phyloP scores from a whole-genome alignment of 306 rosid species.

The Coriaria nepalensis region DNA sequence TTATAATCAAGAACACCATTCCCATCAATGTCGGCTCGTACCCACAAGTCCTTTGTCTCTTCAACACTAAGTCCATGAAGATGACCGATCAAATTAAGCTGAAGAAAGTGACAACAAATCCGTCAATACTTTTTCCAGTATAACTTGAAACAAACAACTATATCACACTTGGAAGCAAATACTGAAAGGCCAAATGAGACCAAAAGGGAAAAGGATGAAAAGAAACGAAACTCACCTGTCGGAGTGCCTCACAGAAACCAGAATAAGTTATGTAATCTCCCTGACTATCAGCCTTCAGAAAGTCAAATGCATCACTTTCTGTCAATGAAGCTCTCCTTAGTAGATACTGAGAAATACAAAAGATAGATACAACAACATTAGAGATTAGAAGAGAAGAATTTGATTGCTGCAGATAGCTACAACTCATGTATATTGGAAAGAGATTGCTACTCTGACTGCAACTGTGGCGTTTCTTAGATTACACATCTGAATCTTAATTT shows the following conservation, averaged over 20 bases:
- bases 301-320: slow-evolving; percentile 64
- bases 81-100: slow-evolving; percentile 57
- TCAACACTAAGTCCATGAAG: slow-evolving; percentile 63
- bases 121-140: too few species aligned
- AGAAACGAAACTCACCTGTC: too few species aligned
- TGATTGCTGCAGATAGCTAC: too few species aligned
- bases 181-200: not conserved
- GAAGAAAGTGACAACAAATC: slow-evolving; percentile 20
- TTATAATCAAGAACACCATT: slow-evolving; percentile 56
- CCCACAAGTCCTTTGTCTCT: slow-evolving; percentile 74
- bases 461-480: too few species aligned
- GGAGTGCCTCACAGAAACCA: slow-evolving; percentile 60
- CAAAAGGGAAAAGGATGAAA: too few species aligned
- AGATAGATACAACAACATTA: too few species aligned
- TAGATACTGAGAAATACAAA: slow-evolving; percentile 51
- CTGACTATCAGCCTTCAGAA: slow-evolving; percentile 57
- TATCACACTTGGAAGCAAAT: not conserved
- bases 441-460: too few species aligned
- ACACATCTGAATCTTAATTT: too few species aligned
- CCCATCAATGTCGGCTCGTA: slow-evolving; percentile 64
- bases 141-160: too few species aligned
- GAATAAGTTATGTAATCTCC: slow-evolving; percentile 48
- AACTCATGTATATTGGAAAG: too few species aligned
- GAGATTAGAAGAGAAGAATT: too few species aligned
- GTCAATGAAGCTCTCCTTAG: slow-evolving; percentile 67